Percentiles rank a stretch among this genome's conserved stretches.
phyloP scores from a whole-genome alignment of 1,284 basidiomycete species.

The Phylloporus gajari region DNA sequence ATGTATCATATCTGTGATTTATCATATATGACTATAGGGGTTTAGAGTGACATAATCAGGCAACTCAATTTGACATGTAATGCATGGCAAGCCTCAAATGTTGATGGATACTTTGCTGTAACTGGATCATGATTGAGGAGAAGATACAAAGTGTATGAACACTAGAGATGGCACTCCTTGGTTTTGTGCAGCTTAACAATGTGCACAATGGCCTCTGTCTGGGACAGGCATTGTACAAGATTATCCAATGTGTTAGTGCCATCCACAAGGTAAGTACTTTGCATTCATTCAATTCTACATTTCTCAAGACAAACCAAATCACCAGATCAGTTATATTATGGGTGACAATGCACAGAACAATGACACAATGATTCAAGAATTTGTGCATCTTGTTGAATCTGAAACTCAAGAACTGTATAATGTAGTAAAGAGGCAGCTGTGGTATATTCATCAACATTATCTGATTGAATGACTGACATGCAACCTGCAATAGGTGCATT shows the following conservation, averaged over 20 bases:
- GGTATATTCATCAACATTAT: neutral
- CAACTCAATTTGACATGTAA: neutral
- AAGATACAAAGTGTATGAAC: neutral
- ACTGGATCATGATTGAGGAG: neutral
- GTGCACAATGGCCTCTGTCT: neutral
- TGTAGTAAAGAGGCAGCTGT: neutral
- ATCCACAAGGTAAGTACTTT: neutral
- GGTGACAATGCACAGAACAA: slow-evolving; percentile 1
- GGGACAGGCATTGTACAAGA: neutral
- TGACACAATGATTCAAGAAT: slow-evolving; percentile 5
- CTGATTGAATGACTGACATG: neutral
- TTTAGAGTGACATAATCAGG: too few species aligned
- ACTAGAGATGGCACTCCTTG: neutral
- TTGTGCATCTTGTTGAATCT: neutral
- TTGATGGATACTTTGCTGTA: neutral
- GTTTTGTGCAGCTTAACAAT: neutral
- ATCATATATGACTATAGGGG: too few species aligned
- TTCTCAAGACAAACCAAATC: neutral
- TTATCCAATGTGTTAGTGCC: neutral
- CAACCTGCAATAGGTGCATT: neutral
- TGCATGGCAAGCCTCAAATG: neutral
- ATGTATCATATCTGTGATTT: too few species aligned
- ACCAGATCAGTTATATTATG: too few species aligned
- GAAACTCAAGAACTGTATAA: neutral
- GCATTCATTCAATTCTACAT: neutral